These are phyloP conservation scores for Cystoderma amianthinum DNA, from an alignment of 768 basidiomycete species.

Conservation along the genomic window DNA sequence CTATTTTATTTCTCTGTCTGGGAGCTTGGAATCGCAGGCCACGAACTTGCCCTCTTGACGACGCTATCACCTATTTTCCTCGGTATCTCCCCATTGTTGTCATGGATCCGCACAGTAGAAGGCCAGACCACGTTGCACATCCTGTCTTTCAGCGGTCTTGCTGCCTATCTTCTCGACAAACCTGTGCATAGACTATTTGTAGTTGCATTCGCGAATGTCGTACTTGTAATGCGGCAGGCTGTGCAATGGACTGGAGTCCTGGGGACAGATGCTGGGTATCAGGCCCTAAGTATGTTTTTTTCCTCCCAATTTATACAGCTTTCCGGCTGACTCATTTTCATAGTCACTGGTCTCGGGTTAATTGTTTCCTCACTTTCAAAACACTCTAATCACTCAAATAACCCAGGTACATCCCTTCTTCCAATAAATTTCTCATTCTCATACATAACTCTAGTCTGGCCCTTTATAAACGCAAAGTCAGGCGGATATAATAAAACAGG, in stretches of 20 bases:
- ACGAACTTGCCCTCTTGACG: slow-evolving; percentile 68
- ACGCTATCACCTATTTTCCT: slow-evolving; percentile 67
- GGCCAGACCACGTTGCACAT: slow-evolving; percentile 44
- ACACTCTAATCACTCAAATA: slow-evolving; percentile 74
- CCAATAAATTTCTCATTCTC: slow-evolving; percentile 2
- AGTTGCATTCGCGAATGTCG: slow-evolving; percentile 48
- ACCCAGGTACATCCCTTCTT: slow-evolving; percentile 47
- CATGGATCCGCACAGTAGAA: slow-evolving; percentile 36
- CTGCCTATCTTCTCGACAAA: slow-evolving; percentile 41
- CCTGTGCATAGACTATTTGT: slow-evolving; percentile 49
- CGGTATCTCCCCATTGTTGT: slow-evolving; percentile 32
- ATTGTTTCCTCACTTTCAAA: slow-evolving; percentile 64
- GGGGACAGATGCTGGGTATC: slow-evolving; percentile 29
- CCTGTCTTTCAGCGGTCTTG: slow-evolving; percentile 44
- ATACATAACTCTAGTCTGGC: slow-evolving; percentile 53
- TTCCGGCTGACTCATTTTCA: slow-evolving; percentile 1
- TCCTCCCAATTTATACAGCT: not conserved
- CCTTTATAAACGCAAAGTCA: slow-evolving; percentile 56
- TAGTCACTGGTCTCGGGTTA: slow-evolving; percentile 64
- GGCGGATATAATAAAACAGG: slow-evolving; percentile 70
- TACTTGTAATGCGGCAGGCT: slow-evolving; percentile 40
- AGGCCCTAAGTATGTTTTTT: slow-evolving; percentile 36
- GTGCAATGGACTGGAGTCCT: slow-evolving; percentile 42
- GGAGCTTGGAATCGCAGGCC: slow-evolving; percentile 80
- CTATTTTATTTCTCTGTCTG: slow-evolving; percentile 92